Conservation (phyloP, 192 early-diverging fungal species). For the Backusella mclennaniae region DNA sequence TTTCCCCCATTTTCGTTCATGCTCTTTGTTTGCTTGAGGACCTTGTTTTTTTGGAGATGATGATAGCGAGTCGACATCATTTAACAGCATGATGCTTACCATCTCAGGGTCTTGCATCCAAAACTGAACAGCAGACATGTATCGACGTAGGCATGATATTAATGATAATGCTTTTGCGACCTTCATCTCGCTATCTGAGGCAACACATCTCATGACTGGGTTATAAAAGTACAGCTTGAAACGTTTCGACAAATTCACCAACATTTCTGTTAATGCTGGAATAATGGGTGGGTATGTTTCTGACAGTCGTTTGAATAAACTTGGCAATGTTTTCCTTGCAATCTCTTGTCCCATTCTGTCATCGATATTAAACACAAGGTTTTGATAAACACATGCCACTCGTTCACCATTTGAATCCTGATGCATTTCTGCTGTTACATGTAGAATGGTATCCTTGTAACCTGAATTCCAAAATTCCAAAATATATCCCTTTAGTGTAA, state of each 20-base stretch:
- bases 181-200: conserved; percentile 45
- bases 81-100: conserved; percentile 50
- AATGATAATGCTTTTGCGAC: conserved; percentile 44
- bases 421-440: conserved; percentile 15
- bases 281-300: conserved; percentile 38
- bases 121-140: conserved; percentile 48
- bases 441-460: conserved; percentile 22
- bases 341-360: conserved; percentile 34
- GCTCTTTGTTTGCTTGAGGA: neutral
- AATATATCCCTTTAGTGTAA: conserved; percentile 22
- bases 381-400: conserved; percentile 13
- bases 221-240: conserved; percentile 46
- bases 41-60: neutral
- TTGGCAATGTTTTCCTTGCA: conserved; percentile 41
- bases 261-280: conserved; percentile 34
- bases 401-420: conserved; percentile 19
- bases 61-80: conserved; percentile 41
- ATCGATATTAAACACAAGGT: conserved; percentile 28
- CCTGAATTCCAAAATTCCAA: conserved; percentile 35
- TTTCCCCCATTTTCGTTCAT: conserved; percentile 39
- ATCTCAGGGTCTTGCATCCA: conserved; percentile 58
- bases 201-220: conserved; percentile 53
- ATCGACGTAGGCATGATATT: conserved; percentile 40
- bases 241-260: conserved; percentile 37
- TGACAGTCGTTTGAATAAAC: conserved; percentile 46